phyloP scores from a whole-genome alignment of 2,329 filamentous ascomycete genomes.

The Ceratocystiopsis sp. region DNA sequence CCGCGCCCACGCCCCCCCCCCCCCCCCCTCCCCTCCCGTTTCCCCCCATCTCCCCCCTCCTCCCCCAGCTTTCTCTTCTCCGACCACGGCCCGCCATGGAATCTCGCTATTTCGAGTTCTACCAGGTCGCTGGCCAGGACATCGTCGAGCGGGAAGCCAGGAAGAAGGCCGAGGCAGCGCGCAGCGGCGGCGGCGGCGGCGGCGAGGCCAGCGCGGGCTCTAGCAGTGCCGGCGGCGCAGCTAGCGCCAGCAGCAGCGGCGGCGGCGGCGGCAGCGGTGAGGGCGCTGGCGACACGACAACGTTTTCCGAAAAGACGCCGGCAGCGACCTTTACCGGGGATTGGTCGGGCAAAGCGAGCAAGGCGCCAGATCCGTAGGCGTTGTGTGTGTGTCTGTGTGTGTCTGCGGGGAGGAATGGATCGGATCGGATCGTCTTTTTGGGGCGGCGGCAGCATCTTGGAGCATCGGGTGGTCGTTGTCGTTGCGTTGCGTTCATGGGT shows the following conservation, averaged over 20 bases:
- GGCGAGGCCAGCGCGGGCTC: not conserved
- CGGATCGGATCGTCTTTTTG: too few relatives aligned
- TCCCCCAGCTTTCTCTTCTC: not conserved
- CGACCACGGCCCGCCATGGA: too few relatives aligned
- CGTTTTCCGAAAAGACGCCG: constrained; percentile 1
- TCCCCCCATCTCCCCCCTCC: not conserved
- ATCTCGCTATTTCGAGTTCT: constrained; percentile 1
- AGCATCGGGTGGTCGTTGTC: too few relatives aligned
- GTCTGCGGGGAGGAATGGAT: too few relatives aligned
- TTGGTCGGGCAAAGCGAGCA: not conserved
- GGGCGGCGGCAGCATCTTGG: too few relatives aligned
- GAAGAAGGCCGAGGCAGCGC: not conserved
- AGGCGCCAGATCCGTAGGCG: too few relatives aligned
- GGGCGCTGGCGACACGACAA: not conserved
- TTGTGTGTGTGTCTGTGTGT: too few relatives aligned
- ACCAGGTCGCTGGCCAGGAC: constrained; percentile 1
- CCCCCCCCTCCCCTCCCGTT: not conserved
- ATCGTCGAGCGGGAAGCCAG: not conserved
- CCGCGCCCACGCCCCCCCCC: too few relatives aligned
- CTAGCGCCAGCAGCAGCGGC: not conserved
- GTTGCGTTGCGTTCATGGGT: too few relatives aligned
- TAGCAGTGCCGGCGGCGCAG: not conserved
- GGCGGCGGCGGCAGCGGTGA: not conserved
- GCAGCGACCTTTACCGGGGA: not conserved
- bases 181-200: not conserved